phyloP scores from a whole-genome alignment of 2,329 filamentous ascomycete genomes.

The Pyrenochaeta sp. region DNA sequence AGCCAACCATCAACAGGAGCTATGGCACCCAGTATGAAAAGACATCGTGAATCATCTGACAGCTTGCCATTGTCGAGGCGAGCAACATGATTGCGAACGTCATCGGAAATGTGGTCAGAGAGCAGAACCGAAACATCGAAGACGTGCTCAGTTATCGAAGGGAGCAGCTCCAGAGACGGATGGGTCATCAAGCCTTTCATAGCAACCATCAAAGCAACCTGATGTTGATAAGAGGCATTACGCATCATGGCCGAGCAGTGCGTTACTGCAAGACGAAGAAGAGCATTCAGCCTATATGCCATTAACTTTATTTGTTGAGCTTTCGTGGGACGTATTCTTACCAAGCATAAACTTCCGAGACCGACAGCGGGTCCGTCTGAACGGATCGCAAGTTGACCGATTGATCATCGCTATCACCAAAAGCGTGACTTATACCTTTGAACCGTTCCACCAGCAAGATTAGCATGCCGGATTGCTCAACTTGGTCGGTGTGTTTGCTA shows the following conservation, averaged over 20 bases:
- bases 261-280: conserved; percentile 52
- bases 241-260: conserved; percentile 37
- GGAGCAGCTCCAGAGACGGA: conserved; percentile 45
- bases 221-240: conserved; percentile 37
- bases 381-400: conserved; percentile 4
- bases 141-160: conserved; percentile 48
- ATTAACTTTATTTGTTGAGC: conserved; percentile 16
- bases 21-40: conserved; percentile 50
- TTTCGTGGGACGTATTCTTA: conserved; percentile 9
- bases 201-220: conserved; percentile 40
- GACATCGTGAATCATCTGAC: conserved; percentile 44
- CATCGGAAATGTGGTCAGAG: conserved; percentile 51
- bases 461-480: conserved; percentile 29
- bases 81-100: conserved; percentile 45
- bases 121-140: conserved; percentile 54
- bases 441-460: conserved; percentile 40
- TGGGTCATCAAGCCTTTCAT: conserved; percentile 50
- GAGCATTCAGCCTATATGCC: conserved; percentile 35
- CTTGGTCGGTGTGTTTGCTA: conserved; percentile 17
- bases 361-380: too few relatives aligned
- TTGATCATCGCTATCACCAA: conserved; percentile 18
- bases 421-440: conserved; percentile 35
- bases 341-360: conserved; percentile 32
- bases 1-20: conserved; percentile 52
- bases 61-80: conserved; percentile 33